Evolutionary conservation across 2,329 filamentous ascomycete genomes (phyloP), one percentile per base, ranked within the genome.

Genomic region (Fusarium hainanense): DNA sequence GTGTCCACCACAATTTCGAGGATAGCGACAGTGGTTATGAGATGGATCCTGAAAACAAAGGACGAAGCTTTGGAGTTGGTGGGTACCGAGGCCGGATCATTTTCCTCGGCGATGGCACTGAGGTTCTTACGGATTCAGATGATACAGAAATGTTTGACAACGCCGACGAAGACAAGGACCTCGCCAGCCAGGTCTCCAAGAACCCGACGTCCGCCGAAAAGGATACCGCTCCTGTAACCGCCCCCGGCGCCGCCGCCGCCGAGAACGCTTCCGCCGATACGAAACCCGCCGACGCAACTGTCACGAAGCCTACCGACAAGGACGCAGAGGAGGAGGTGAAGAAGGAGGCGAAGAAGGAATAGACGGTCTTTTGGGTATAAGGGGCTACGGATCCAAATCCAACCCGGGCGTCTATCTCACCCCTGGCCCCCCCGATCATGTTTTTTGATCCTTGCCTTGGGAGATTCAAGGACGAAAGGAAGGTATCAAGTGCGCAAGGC

Each of bases 81-180:
- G 91, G 90, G 79, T 92, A 91, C 79, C 89, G 89, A 80, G 93
- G 94, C 74, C 90, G 94, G 75, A 94, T 98, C 80, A 98, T 98
- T 80, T 90, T 97, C 79, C 88, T 99, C 74, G 94, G 95, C 73
- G 94, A 98, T 84, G 96, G 95, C 76, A 97, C 93, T 77, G 94
- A 98, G 85, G 89, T 97, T 79, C 85, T 94, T 77, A 93, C 93
- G 74, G 93, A 96, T 81, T 92, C 92, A 79, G 90, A 94, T 81
- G 94, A 98, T 78, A 90, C 92, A 70, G 94, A 97, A 76, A 95
- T 97, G 90, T 97, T 98, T 82, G 93, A 98, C 80, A 91, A 94
- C 77, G 81, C 83, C 75, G 92, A 93, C 78, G 93, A 97, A 77
- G 93, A 97, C 77, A 93, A 93, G 79, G 94, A 97, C 78, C 86